phyloP scores from a whole-genome alignment of 208 protist genomes.

The Leishmania guyanensis region DNA sequence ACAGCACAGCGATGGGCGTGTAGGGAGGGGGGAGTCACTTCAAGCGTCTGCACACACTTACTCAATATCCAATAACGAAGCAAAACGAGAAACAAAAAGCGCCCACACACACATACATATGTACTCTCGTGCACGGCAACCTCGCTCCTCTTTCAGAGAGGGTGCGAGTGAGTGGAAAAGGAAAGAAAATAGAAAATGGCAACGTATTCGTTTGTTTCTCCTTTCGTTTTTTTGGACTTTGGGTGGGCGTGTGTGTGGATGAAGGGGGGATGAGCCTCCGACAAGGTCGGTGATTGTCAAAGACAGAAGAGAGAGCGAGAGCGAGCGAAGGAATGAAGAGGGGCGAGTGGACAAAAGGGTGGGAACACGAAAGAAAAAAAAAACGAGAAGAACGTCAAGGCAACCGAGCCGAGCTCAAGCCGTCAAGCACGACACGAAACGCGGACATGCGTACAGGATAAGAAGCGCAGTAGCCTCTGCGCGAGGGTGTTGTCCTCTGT shows the following conservation, averaged over 20 bases:
- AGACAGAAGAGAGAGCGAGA: not conserved
- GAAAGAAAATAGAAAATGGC: not conserved
- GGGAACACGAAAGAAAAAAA: not conserved
- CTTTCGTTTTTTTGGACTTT: not conserved
- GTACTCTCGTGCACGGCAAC: not conserved
- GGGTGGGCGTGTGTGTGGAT: constrained; percentile 2
- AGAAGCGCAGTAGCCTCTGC: not conserved
- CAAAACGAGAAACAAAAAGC: not conserved
- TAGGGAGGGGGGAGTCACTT: not conserved
- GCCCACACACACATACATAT: not conserved
- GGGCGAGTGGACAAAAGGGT: not conserved
- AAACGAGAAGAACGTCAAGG: not conserved
- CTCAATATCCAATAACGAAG: not conserved
- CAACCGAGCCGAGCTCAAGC: not conserved
- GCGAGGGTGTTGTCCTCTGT: not conserved
- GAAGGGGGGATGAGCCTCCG: not conserved
- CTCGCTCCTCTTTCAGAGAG: not conserved
- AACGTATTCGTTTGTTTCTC: not conserved
- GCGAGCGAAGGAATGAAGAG: not conserved
- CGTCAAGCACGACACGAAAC: not conserved
- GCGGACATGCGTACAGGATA: not conserved
- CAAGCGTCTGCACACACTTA: not conserved
- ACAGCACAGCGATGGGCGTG: not conserved
- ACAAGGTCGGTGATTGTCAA: not conserved
- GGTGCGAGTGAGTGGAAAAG: not conserved